Evolutionary conservation across 2,329 filamentous ascomycete species (phyloP).

Genomic region (Hymenoscyphus repandus): DNA sequence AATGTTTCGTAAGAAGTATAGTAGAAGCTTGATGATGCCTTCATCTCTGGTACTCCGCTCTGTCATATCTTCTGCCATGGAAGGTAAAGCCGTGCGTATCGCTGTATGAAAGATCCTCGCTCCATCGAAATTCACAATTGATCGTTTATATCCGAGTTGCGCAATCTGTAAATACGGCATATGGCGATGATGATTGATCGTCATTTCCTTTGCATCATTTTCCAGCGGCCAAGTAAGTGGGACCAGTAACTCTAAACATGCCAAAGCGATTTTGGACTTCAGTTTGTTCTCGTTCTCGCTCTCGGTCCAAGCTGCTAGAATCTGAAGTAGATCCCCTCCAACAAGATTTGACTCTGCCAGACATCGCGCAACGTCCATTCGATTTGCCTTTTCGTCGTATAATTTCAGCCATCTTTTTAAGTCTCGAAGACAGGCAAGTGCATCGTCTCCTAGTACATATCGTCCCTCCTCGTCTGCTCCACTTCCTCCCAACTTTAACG

Average conservation of each 20-base stretch:
- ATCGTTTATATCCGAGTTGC: slow-evolving; percentile 84
- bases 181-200: slow-evolving; percentile 87
- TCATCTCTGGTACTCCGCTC: slow-evolving; percentile 79
- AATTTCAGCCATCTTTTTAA: slow-evolving; percentile 92
- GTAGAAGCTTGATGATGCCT: slow-evolving; percentile 82
- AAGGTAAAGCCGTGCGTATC: slow-evolving; percentile 75
- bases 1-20: slow-evolving; percentile 87
- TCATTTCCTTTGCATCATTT: slow-evolving; percentile 72
- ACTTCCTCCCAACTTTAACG: slow-evolving; percentile 71
- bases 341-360: slow-evolving; percentile 90
- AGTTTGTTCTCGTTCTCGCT: slow-evolving; percentile 66
- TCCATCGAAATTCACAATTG: slow-evolving; percentile 77
- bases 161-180: slow-evolving; percentile 83
- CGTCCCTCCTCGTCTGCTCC: slow-evolving; percentile 72
- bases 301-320: slow-evolving; percentile 76
- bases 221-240: slow-evolving; percentile 94
- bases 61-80: slow-evolving; percentile 72
- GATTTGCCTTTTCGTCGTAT: slow-evolving; percentile 88
- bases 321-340: slow-evolving; percentile 82
- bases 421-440: slow-evolving; percentile 84
- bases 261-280: slow-evolving; percentile 73
- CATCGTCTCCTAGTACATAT: slow-evolving; percentile 91
- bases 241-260: slow-evolving; percentile 85
- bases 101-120: slow-evolving; percentile 74
- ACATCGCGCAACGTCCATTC: slow-evolving; percentile 91